phyloP scores from a whole-genome alignment of 352 stramenopile genomes.

The Paralagenidium karlingii region DNA sequence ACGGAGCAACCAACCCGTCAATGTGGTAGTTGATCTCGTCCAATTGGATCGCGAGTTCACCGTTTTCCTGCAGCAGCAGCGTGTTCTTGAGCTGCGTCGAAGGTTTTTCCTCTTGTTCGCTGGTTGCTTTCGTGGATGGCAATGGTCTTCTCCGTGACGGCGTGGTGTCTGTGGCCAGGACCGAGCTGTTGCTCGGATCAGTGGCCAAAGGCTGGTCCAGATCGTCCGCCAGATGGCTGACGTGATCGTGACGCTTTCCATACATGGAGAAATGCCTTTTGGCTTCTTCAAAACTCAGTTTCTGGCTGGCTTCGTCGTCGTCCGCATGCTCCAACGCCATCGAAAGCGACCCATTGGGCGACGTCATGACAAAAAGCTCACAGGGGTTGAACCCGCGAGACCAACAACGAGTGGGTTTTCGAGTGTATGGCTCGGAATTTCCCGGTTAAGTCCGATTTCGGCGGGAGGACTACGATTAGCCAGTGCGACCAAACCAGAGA shows the following conservation, averaged over 20 bases:
- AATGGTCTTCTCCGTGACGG: background rate
- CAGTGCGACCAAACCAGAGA: no score
- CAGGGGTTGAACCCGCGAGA: no score
- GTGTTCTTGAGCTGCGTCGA: slow-evolving; percentile 21
- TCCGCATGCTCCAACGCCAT: no score
- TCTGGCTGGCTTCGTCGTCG: no score
- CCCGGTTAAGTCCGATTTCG: no score
- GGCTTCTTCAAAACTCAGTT: no score
- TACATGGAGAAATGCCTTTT: slow-evolving; percentile 38
- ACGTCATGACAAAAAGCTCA: no score
- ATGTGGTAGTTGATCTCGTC: slow-evolving; percentile 51
- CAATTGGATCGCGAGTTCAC: slow-evolving; percentile 24
- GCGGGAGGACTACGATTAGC: no score
- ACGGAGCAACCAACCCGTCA: slow-evolving; percentile 20
- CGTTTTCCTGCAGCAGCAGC: slow-evolving; percentile 49
- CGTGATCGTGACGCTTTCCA: slow-evolving; percentile 24
- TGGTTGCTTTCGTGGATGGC: background rate
- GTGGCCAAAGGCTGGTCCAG: no score
- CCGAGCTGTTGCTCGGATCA: background rate
- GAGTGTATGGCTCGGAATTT: no score
- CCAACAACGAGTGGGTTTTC: no score
- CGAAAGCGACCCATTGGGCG: no score
- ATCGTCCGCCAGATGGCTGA: slow-evolving; percentile 19
- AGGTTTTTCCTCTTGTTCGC: slow-evolving; percentile 1
- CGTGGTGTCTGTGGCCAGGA: background rate